Percentiles rank a stretch among this genome's conserved stretches.
Conservation (phyloP, 148 eudicot species). For the Amaranthus hypochondriacus region DNA sequence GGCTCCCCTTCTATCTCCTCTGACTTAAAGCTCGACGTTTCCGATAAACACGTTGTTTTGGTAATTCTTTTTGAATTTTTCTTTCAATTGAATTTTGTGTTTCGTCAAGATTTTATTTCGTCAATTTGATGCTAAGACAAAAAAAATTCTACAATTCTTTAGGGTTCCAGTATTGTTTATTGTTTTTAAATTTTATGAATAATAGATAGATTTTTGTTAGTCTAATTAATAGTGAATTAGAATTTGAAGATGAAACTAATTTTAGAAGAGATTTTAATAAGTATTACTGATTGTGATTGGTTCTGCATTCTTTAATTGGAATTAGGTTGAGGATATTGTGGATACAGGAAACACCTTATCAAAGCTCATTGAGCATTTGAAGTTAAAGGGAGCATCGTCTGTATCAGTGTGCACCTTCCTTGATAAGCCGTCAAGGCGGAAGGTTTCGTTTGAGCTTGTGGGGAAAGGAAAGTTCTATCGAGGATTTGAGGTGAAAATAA, state of each 20-base stretch:
- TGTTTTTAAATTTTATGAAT: too few relatives aligned
- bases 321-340: conserved; percentile 90
- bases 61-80: conserved; percentile 22
- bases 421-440: conserved; percentile 71
- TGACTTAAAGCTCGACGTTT: conserved; percentile 55
- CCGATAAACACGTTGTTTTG: conserved; percentile 64
- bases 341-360: conserved; percentile 76
- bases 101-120: too few relatives aligned
- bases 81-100: too few relatives aligned
- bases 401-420: conserved; percentile 82
- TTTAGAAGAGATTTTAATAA: too few relatives aligned
- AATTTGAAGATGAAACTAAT: too few relatives aligned
- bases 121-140: too few relatives aligned
- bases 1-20: conserved; percentile 51
- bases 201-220: too few relatives aligned
- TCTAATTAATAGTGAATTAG: too few relatives aligned
- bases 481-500: conserved; percentile 61
- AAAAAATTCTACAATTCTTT: too few relatives aligned
- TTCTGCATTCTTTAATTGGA: not conserved
- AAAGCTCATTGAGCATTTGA: conserved; percentile 51
- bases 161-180: too few relatives aligned
- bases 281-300: not conserved
- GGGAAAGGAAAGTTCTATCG: conserved; percentile 74
- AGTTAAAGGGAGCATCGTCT: conserved; percentile 70
- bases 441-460: conserved; percentile 51